phyloP scores from a whole-genome alignment of 2,329 filamentous ascomycete genomes.

The Phaeosphaeriaceae sp. region DNA sequence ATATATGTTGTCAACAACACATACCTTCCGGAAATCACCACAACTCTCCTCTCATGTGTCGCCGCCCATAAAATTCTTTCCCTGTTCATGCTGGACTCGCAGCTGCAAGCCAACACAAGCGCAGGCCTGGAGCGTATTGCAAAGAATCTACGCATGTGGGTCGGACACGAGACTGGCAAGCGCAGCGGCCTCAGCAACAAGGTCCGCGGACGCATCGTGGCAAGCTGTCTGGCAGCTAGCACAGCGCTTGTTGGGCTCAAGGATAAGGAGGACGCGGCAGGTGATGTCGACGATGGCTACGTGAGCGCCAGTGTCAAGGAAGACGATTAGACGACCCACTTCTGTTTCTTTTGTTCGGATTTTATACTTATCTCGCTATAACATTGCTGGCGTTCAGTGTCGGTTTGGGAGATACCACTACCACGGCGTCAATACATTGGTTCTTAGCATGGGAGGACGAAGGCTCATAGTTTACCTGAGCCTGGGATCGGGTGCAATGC shows the following conservation, averaged over 20 bases:
- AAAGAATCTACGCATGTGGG: constrained; percentile 54
- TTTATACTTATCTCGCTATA: background rate
- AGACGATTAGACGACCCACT: background rate
- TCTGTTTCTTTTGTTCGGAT: background rate
- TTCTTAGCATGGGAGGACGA: background rate
- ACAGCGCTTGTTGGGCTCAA: constrained; percentile 52
- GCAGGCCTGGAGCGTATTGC: constrained; percentile 54
- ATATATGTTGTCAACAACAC: constrained; percentile 50
- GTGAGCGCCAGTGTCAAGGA: constrained; percentile 7
- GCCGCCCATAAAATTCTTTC: constrained; percentile 53
- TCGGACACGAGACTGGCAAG: constrained; percentile 53
- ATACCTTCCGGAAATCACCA: constrained; percentile 47
- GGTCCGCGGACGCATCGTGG: constrained; percentile 49
- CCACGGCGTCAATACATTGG: background rate
- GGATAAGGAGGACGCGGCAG: constrained; percentile 21
- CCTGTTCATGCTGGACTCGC: constrained; percentile 43
- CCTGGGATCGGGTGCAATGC: background rate
- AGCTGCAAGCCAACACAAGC: constrained; percentile 41
- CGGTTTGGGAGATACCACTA: background rate
- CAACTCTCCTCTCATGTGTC: constrained; percentile 56
- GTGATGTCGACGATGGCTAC: constrained; percentile 30
- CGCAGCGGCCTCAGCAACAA: constrained; percentile 49
- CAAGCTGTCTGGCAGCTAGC: constrained; percentile 51
- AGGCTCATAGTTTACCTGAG: background rate
- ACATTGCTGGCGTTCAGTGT: background rate